Conservation (phyloP, 192 early-diverging fungal genomes). For the Nowakowskiella sp. region DNA sequence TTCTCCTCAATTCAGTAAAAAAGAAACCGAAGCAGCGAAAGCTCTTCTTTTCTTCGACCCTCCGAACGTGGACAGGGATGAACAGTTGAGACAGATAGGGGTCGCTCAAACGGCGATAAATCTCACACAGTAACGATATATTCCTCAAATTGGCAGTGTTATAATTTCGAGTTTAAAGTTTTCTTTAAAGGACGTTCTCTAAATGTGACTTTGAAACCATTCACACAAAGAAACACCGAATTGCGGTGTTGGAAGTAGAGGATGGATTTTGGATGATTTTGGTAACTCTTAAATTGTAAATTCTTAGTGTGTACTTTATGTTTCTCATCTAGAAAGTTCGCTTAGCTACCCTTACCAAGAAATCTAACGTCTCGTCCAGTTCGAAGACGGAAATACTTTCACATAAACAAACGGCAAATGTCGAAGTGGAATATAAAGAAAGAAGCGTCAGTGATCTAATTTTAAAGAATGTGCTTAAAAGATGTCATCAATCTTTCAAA, state of each 20-base stretch:
- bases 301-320: too few species aligned
- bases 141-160: not conserved
- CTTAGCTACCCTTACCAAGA: too few species aligned
- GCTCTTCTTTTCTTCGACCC: slow-evolving; percentile 30
- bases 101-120: slow-evolving; percentile 19
- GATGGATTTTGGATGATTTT: slow-evolving; percentile 25
- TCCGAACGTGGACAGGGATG: slow-evolving; percentile 2
- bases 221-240: slow-evolving; percentile 17
- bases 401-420: too few species aligned
- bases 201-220: slow-evolving; percentile 17
- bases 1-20: too few species aligned
- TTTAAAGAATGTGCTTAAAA: too few species aligned
- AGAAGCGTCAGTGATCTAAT: too few species aligned
- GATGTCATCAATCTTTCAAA: too few species aligned
- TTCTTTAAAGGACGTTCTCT: slow-evolving; percentile 19
- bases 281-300: slow-evolving; percentile 4
- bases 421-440: too few species aligned
- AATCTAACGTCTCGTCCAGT: too few species aligned
- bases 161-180: not conserved
- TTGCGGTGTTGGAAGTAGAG: slow-evolving; percentile 16
- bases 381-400: too few species aligned
- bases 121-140: slow-evolving; percentile 15
- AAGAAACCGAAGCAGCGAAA: too few species aligned
- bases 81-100: slow-evolving; percentile 20
- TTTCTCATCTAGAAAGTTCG: too few species aligned